These are phyloP conservation scores for Rhynchospora breviuscula DNA, from an alignment of 176 grass and related monocot genomes.

Conservation along the genomic window DNA sequence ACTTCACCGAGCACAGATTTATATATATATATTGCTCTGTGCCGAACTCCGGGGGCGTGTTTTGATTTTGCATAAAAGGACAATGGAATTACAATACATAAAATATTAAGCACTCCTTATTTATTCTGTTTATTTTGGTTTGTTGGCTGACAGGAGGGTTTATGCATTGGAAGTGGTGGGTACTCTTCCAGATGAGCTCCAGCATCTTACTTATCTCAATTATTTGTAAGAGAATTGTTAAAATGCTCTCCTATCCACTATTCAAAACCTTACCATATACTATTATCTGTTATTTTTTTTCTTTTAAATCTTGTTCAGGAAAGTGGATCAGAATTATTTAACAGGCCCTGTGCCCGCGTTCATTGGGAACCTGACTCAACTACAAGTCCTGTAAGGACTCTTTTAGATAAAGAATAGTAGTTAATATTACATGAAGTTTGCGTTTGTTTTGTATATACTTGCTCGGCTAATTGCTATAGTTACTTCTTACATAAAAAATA, in stretches of 20 bases:
- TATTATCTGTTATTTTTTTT: not conserved
- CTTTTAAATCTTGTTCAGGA: constrained; percentile 37
- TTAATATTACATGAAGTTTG: not conserved
- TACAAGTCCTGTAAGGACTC: not conserved
- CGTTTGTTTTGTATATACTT: not conserved
- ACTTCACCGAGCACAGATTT: not conserved
- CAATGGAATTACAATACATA: not conserved
- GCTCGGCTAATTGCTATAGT: not conserved
- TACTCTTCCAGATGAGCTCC: constrained; percentile 44
- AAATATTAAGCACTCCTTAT: not conserved
- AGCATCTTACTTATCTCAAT: constrained; percentile 40
- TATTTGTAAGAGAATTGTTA: constrained; percentile 41
- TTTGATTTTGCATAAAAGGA: not conserved
- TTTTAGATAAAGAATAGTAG: not conserved
- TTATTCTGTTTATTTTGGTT: not conserved
- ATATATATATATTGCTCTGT: not conserved
- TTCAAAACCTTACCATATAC: not conserved
- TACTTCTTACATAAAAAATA: constrained; percentile 14
- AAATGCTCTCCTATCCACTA: not conserved
- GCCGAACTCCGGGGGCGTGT: not conserved
- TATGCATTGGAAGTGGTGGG: constrained; percentile 31
- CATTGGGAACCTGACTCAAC: constrained; percentile 42
- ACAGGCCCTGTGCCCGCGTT: constrained; percentile 65
- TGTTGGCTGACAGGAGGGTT: constrained; percentile 43
- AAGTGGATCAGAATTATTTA: constrained; percentile 54